Percentiles rank a stretch among this genome's conserved stretches.
Evolutionary conservation across 345 rosid species (phyloP).

Genomic region (Psidium guajava): DNA sequence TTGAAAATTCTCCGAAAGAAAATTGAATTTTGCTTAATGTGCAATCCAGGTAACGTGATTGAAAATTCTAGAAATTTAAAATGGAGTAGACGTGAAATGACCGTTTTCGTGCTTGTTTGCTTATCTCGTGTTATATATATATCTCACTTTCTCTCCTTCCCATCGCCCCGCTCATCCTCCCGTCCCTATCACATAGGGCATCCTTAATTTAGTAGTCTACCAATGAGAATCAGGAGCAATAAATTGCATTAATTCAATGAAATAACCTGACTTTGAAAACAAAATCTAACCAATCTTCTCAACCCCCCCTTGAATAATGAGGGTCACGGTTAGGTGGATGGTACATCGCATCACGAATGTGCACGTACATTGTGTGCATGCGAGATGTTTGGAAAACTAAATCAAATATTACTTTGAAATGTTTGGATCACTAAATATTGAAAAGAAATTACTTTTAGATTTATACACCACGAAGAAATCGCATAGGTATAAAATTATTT

Average conservation of each 20-base stretch:
- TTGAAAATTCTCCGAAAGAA: background rate
- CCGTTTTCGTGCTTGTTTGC: background rate
- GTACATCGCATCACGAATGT: background rate
- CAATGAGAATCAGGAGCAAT: background rate
- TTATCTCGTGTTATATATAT: background rate
- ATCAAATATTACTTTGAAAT: background rate
- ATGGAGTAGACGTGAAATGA: background rate
- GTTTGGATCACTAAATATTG: background rate
- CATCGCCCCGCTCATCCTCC: fast-evolving
- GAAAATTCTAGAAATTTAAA: background rate
- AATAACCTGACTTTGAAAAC: background rate
- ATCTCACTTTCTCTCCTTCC: background rate
- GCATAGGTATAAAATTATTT: background rate
- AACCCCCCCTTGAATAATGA: background rate
- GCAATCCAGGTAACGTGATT: background rate
- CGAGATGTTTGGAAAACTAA: too few relatives aligned
- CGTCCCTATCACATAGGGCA: background rate
- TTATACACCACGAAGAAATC: background rate
- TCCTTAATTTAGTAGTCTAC: background rate
- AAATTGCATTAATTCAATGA: background rate
- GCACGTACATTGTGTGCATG: background rate
- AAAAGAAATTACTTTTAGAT: background rate
- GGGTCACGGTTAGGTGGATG: background rate
- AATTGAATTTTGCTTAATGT: background rate
- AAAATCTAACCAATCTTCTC: background rate